phyloP scores from a whole-genome alignment of 495 filamentous ascomycete genomes.

The Bacidia rubella region DNA sequence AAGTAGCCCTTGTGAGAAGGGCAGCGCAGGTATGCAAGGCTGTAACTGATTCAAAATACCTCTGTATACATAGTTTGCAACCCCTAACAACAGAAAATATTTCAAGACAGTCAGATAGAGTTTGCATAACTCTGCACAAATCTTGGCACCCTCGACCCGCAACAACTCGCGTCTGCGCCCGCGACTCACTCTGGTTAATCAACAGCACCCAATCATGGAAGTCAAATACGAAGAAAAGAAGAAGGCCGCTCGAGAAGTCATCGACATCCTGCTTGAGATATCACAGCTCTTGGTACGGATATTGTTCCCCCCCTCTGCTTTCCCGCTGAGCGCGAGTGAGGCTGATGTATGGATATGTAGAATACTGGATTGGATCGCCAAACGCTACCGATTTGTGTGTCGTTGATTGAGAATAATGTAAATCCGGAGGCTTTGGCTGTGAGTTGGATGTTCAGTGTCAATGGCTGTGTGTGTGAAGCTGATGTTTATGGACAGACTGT shows the following conservation, averaged over 20 bases:
- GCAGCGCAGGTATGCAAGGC: too few species aligned
- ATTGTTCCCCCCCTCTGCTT: constrained; percentile 4
- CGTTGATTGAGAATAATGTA: constrained; percentile 91
- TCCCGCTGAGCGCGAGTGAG: constrained; percentile 1
- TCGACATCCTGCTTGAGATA: constrained; percentile 92
- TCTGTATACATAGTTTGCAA: too few species aligned
- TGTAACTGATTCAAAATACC: too few species aligned
- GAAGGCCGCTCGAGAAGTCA: constrained; percentile 83
- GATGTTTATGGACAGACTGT: constrained; percentile 38
- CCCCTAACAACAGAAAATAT: too few species aligned
- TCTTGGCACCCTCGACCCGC: too few species aligned
- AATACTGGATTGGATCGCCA: constrained; percentile 86
- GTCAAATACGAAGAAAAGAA: constrained; percentile 58
- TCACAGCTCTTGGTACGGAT: constrained; percentile 64
- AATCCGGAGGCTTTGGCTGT: constrained; percentile 93
- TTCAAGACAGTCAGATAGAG: too few species aligned
- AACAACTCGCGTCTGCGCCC: too few species aligned
- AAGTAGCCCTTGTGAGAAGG: too few species aligned
- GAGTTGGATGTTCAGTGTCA: constrained; percentile 22
- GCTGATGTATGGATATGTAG: constrained; percentile 32
- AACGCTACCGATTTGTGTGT: constrained; percentile 85
- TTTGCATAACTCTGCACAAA: too few species aligned
- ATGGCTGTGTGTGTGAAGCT: not conserved
- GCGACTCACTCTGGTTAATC: too few species aligned
- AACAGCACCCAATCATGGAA: too few species aligned